A percentile compares a stretch with the other conserved stretches of the same genome.
Evolutionary conservation across 345 rosid species (phyloP).

Genomic region (Rhodamnia argentea): DNA sequence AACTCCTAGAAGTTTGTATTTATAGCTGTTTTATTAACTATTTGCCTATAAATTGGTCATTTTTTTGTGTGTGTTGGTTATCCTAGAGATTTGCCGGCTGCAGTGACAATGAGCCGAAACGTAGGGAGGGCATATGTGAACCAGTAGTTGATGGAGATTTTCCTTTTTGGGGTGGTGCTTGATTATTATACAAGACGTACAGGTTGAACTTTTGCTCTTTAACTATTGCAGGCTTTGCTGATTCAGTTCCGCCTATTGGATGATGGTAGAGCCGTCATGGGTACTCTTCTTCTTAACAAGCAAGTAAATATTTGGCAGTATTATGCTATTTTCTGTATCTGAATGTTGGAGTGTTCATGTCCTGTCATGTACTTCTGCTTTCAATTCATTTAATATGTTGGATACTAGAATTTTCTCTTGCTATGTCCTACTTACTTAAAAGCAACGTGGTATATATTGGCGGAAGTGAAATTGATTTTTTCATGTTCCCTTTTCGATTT

Average conservation of each 20-base stretch:
- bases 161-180: background rate
- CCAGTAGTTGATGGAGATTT: background rate
- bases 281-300: conserved; percentile 62
- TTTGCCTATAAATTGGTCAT: background rate
- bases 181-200: background rate
- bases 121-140: background rate
- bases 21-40: background rate
- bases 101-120: background rate
- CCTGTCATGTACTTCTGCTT: too few relatives aligned
- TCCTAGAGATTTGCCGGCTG: background rate
- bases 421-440: background rate
- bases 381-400: too few relatives aligned
- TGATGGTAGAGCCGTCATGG: conserved; percentile 64
- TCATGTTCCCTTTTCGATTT: too few relatives aligned
- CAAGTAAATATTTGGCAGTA: conserved; percentile 26
- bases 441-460: background rate
- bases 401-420: background rate
- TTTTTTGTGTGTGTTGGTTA: background rate
- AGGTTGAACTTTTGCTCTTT: background rate
- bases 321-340: background rate
- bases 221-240: conserved; percentile 51
- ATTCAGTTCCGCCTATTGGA: conserved; percentile 67
- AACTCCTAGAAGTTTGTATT: background rate
- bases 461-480: background rate
- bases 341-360: too few relatives aligned